Conservation (phyloP, 495 filamentous ascomycete species). For the Aspergillus baeticus region DNA sequence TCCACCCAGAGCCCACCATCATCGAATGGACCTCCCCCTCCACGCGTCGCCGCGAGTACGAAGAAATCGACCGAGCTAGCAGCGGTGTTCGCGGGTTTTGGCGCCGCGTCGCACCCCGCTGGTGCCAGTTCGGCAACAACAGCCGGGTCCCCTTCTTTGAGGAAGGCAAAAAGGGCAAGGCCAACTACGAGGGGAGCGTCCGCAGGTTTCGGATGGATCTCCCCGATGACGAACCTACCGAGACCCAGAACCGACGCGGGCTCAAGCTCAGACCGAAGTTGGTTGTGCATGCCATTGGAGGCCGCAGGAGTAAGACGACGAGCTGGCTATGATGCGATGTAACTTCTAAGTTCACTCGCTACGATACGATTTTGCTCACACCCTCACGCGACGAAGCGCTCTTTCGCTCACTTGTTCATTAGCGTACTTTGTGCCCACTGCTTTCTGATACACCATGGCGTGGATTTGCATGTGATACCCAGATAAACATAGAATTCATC, state of each 20-base stretch:
- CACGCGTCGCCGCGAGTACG: slow-evolving; percentile 47
- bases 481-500: not conserved
- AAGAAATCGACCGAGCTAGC: slow-evolving; percentile 50
- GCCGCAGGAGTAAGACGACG: slow-evolving; percentile 1
- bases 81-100: slow-evolving; percentile 45
- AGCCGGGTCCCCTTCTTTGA: slow-evolving; percentile 41
- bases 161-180: slow-evolving; percentile 35
- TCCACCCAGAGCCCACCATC: slow-evolving; percentile 40
- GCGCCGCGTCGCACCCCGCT: slow-evolving; percentile 42
- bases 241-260: slow-evolving; percentile 4
- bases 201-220: slow-evolving; percentile 51
- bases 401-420: not conserved
- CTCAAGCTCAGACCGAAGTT: slow-evolving; percentile 18
- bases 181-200: slow-evolving; percentile 46
- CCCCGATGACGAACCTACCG: slow-evolving; percentile 33
- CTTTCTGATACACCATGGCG: not conserved
- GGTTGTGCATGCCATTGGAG: slow-evolving; percentile 4
- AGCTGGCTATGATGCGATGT: not conserved
- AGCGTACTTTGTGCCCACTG: not conserved
- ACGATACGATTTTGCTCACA: no score
- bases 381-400: no score
- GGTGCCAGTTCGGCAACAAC: slow-evolving; percentile 35
- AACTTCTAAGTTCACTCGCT: no score
- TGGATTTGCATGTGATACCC: slow-evolving; percentile 11
- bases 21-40: slow-evolving; percentile 51